A percentile compares a stretch with the other conserved stretches of the same genome.
phyloP scores from a whole-genome alignment of 371 early-diverging fungal genomes.

The Coemansia sp. region DNA sequence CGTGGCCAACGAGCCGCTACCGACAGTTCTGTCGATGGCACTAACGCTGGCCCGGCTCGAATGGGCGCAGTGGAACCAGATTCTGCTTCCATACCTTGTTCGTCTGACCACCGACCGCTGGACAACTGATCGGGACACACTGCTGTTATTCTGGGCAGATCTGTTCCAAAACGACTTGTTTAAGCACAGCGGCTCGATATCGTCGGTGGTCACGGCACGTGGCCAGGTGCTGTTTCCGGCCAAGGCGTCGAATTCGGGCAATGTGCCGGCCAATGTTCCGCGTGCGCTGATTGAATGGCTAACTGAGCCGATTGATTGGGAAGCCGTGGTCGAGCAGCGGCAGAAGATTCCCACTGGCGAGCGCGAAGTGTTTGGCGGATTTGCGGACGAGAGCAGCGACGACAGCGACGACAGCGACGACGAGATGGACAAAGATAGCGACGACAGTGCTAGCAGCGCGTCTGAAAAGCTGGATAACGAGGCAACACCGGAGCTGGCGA shows the following conservation, averaged over 20 bases:
- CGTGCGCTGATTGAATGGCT: slow-evolving; percentile 29
- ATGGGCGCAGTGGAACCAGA: slow-evolving; percentile 68
- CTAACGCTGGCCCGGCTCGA: slow-evolving; percentile 63
- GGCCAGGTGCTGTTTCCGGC: slow-evolving; percentile 41
- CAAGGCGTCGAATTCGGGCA: not conserved
- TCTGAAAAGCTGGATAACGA: not conserved
- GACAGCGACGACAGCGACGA: not conserved
- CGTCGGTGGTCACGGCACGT: slow-evolving; percentile 34
- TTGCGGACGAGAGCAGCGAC: not conserved
- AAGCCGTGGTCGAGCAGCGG: slow-evolving; percentile 3
- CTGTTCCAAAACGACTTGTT: slow-evolving; percentile 29
- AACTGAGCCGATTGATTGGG: slow-evolving; percentile 30
- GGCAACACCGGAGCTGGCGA: slow-evolving; percentile 34
- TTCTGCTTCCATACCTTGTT: slow-evolving; percentile 67
- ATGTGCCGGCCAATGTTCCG: slow-evolving; percentile 1
- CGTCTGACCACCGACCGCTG: slow-evolving; percentile 35
- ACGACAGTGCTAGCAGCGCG: not conserved
- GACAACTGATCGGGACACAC: slow-evolving; percentile 4
- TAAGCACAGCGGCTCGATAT: slow-evolving; percentile 9
- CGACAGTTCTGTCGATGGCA: slow-evolving; percentile 64
- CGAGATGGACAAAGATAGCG: slow-evolving; percentile 6
- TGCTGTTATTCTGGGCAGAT: slow-evolving; percentile 42
- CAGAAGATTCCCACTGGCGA: slow-evolving; percentile 21
- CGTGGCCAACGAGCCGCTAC: slow-evolving; percentile 53
- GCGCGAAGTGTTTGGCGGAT: slow-evolving; percentile 19